Conservation (phyloP, 305 asterid genomes). For the Solanum hybrid region DNA sequence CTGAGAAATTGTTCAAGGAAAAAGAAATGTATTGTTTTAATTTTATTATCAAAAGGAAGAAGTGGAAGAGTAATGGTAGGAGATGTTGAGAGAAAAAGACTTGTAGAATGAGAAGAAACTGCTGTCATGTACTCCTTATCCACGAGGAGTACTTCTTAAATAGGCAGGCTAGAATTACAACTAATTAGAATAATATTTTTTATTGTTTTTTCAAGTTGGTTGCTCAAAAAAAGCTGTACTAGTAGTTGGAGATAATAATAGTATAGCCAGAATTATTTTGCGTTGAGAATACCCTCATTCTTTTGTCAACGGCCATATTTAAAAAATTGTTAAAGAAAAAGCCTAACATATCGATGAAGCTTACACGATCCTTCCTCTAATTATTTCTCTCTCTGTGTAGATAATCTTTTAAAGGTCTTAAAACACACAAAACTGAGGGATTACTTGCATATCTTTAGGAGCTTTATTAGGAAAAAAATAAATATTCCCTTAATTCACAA, state of each 20-base stretch:
- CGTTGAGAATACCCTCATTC: slow-evolving; percentile 27
- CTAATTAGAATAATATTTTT: slow-evolving; percentile 21
- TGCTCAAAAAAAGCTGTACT: slow-evolving; percentile 43
- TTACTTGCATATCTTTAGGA: slow-evolving; percentile 15
- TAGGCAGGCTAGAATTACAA: slow-evolving; percentile 49
- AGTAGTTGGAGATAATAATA: slow-evolving; percentile 35
- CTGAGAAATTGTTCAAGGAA: not conserved
- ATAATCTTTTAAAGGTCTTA: slow-evolving; percentile 12
- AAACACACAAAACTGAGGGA: slow-evolving; percentile 10
- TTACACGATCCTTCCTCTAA: slow-evolving; percentile 41
- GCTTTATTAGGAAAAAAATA: slow-evolving; percentile 1
- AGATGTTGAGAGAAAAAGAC: slow-evolving; percentile 25
- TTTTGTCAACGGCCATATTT: slow-evolving; percentile 47
- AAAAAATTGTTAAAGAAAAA: slow-evolving; percentile 21
- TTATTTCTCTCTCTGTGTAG: slow-evolving; percentile 5
- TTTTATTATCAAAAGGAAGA: slow-evolving; percentile 10
- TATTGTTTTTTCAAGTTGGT: slow-evolving; percentile 40
- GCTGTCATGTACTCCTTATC: slow-evolving; percentile 46
- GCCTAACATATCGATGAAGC: slow-evolving; percentile 56
- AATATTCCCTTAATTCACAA: slow-evolving; percentile 9
- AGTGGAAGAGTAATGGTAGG: slow-evolving; percentile 16
- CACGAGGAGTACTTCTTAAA: slow-evolving; percentile 41
- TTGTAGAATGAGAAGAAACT: slow-evolving; percentile 32
- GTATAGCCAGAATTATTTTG: slow-evolving; percentile 35
- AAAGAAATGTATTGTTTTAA: not conserved